Base-by-base conservation (phyloP, 768 basidiomycete genomes). In the Lactarius indigo region DNA sequence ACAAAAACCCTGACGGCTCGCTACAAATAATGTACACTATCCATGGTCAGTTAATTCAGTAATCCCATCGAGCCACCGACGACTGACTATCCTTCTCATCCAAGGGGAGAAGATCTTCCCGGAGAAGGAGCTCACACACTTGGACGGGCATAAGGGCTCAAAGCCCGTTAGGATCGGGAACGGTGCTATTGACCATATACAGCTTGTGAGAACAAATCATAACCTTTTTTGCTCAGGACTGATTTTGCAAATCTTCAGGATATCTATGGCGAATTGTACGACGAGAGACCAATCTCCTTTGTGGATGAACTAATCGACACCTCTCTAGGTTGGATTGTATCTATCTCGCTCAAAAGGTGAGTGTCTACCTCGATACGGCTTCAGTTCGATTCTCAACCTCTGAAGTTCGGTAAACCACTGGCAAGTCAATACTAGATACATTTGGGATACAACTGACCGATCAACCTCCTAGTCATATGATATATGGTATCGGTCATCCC, bases 1-100 rank as follows among this genome's bases (percentile, higher is more conserved):
- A 94, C 73, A 89, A 88, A 80, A 95, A 96, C 74, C 83, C 87
- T 1, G 94, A 98, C 73, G 96, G 95, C 2, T 92, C 92, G 52
- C 76, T 98, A 28, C 94, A 98, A 75, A 98, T 96, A 72, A 94
- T 98, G 95, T 88, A 96, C 74, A 96, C 93, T 35, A 98, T 97
- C 63, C 94, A 96, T 64, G 94, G 94, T 84, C 72, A 68, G 73
- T 42, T 55, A 17, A 20, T 20, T 0, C 30, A n/a, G 23, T 47
- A 50, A 7, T n/a, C 37, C 39, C 52, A 15, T 56, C 20, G 37
- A 33, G 28, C 59, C 37, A 1, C 13, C 33, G 39, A 41, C 33
- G 39, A 41, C 7, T 42, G 35, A 61, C 28, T 6, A 18, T n/a
- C 15, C 50, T 42, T 65, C 42, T 42, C 30, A 6, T 20, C 41